Conservation (phyloP, 129 eudicot genomes). For the Artemisia argyi region DNA sequence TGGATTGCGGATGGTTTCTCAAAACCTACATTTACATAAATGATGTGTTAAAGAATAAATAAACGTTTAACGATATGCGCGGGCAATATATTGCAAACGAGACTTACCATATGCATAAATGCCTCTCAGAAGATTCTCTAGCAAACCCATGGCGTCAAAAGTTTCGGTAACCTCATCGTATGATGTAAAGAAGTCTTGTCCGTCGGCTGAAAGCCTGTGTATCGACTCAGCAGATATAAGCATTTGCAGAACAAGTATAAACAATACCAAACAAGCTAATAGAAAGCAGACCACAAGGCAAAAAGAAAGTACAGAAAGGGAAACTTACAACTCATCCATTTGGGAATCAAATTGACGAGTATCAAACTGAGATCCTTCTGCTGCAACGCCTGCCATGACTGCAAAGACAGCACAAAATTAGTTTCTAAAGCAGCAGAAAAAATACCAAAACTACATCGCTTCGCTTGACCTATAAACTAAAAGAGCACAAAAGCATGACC, state of each 20-base stretch:
- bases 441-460: too few species aligned
- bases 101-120: too few species aligned
- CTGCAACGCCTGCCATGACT: constrained; percentile 59
- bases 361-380: constrained; percentile 67
- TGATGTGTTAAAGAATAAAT: too few species aligned
- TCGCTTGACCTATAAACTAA: too few species aligned
- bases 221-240: too few species aligned
- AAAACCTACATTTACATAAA: constrained; percentile 6
- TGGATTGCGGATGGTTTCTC: constrained; percentile 33
- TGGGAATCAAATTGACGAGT: constrained; percentile 52
- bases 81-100: constrained; percentile 51
- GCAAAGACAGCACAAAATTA: not conserved
- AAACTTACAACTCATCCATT: constrained; percentile 59
- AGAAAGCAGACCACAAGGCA: not conserved
- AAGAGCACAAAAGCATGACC: too few species aligned
- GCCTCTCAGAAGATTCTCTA: too few species aligned
- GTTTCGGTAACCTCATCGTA: constrained; percentile 60
- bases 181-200: constrained; percentile 54
- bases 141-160: too few species aligned
- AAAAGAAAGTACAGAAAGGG: not conserved
- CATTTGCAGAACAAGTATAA: not conserved
- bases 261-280: too few species aligned
- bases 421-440: too few species aligned
- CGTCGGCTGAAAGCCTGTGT: constrained; percentile 44
- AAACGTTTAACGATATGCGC: constrained; percentile 30